A percentile compares a stretch with the other conserved stretches of the same genome.
These are phyloP conservation scores for Wickerhamomyces ciferrii DNA, from an alignment of 805 yeast species.

Conservation along the genomic window DNA sequence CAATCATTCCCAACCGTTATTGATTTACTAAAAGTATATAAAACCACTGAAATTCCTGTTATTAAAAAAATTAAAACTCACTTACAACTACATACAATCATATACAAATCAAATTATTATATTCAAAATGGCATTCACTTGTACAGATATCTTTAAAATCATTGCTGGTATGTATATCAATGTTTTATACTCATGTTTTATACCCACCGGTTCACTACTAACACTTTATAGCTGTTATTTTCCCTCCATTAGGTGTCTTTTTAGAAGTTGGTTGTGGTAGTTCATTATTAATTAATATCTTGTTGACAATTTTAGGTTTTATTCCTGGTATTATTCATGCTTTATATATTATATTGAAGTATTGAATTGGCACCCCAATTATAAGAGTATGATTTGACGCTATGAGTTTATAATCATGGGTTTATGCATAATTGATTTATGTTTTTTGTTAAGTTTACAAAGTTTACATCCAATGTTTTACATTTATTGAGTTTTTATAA, in stretches of 20 bases:
- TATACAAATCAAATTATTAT: too few species aligned
- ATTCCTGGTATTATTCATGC: constrained; percentile 70
- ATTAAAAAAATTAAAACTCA: background rate
- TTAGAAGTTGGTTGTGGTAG: constrained; percentile 42
- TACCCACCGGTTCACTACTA: background rate
- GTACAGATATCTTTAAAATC: constrained; percentile 42
- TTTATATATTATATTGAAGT: constrained; percentile 39
- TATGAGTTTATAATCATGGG: background rate
- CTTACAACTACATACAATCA: background rate
- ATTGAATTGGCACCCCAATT: constrained; percentile 6
- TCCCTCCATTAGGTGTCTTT: constrained; percentile 57
- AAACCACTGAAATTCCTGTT: background rate
- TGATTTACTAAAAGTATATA: background rate
- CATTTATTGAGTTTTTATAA: too few species aligned
- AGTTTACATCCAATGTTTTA: too few species aligned
- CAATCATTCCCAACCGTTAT: background rate
- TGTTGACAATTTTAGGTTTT: constrained; percentile 64
- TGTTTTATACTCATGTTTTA: too few species aligned
- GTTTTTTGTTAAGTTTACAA: too few species aligned
- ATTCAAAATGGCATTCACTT: constrained; percentile 38
- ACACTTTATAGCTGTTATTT: constrained; percentile 33
- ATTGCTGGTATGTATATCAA: constrained; percentile 26
- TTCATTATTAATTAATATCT: constrained; percentile 37
- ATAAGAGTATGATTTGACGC: background rate
- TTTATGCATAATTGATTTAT: too few species aligned